Evolutionary conservation across 164 flowering plant species (phyloP).

Genomic region (Taxillus chinensis): DNA sequence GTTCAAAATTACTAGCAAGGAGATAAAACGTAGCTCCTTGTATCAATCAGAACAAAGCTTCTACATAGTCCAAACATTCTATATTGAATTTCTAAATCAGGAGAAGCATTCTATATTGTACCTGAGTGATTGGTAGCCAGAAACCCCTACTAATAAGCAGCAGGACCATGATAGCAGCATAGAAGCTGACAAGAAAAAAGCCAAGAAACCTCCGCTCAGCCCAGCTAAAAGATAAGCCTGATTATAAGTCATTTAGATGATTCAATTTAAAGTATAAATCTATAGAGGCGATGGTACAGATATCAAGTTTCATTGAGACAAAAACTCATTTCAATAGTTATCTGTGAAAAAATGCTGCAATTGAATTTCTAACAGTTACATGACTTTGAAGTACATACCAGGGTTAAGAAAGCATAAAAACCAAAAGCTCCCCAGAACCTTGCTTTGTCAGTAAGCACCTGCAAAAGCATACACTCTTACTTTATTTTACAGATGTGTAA

Average conservation of each 20-base stretch:
- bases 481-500: no score
- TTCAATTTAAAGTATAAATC: no score
- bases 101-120: slow-evolving; percentile 15
- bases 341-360: background rate
- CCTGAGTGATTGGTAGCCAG: slow-evolving; percentile 53
- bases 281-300: background rate
- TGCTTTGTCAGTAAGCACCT: slow-evolving; percentile 68
- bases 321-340: background rate
- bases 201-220: slow-evolving; percentile 82
- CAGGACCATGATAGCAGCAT: slow-evolving; percentile 72
- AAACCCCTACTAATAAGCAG: slow-evolving; percentile 30
- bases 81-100: background rate
- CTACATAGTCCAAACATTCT: no score
- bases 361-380: background rate
- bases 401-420: slow-evolving; percentile 58
- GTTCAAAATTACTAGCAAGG: no score
- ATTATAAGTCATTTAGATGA: slow-evolving; percentile 5
- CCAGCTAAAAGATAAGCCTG: slow-evolving; percentile 80
- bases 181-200: slow-evolving; percentile 39
- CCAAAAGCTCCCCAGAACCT: slow-evolving; percentile 97
- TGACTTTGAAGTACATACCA: slow-evolving; percentile 36
- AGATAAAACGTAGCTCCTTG: no score
- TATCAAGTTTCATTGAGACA: no score
- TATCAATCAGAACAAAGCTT: no score
- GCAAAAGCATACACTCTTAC: slow-evolving; percentile 8